Evolutionary conservation across 805 yeast species (phyloP).

Genomic region (Naumovozyma baii): DNA sequence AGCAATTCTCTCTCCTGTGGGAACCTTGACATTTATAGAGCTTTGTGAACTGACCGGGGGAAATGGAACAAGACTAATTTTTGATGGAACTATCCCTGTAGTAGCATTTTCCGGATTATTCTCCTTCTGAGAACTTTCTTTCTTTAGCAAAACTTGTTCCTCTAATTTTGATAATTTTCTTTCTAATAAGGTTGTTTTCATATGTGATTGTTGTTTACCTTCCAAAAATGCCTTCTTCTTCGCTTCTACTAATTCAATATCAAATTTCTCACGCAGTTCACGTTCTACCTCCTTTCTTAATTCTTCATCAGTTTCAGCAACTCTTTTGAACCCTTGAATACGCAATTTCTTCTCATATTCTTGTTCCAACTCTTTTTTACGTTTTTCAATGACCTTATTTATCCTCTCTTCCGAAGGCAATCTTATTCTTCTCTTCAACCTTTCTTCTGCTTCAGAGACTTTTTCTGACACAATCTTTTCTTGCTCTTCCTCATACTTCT

Average conservation of each 20-base stretch:
- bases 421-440: constrained; percentile 43
- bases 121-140: background rate
- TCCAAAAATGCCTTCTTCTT: constrained; percentile 27
- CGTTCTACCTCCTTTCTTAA: constrained; percentile 15
- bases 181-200: constrained; percentile 25
- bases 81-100: background rate
- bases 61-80: background rate
- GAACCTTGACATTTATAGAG: background rate
- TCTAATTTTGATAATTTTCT: constrained; percentile 27
- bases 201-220: constrained; percentile 26
- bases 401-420: constrained; percentile 41
- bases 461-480: constrained; percentile 24
- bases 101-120: background rate
- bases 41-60: background rate
- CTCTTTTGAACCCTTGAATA: constrained; percentile 7
- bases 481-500: constrained; percentile 33
- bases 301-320: constrained; percentile 5
- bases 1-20: background rate
- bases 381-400: constrained; percentile 43
- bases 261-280: constrained; percentile 12
- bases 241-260: constrained; percentile 9
- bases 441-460: constrained; percentile 35
- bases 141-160: constrained; percentile 5
- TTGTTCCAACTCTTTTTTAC: constrained; percentile 23
- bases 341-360: constrained; percentile 15